Conservation (phyloP, 306 rosid genomes). For the Quercus agrifolia region DNA sequence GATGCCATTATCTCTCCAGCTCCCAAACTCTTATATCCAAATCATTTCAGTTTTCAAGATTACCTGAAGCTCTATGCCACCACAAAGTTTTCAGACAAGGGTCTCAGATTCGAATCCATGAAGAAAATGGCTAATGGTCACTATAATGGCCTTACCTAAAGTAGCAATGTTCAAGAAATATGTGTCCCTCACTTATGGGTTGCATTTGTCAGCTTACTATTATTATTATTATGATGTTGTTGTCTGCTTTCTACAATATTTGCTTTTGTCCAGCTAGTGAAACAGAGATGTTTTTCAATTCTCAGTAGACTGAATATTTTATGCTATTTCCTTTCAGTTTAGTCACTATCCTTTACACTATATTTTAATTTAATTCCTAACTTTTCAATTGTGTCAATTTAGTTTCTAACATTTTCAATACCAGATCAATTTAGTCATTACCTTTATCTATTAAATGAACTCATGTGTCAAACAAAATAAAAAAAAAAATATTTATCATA, state of each 20-base stretch:
- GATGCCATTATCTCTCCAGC: slow-evolving; percentile 77
- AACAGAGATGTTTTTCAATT: background rate
- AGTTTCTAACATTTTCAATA: rapidly evolving
- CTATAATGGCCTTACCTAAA: slow-evolving; percentile 16
- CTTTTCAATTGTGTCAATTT: too few relatives aligned
- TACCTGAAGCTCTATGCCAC: slow-evolving; percentile 68
- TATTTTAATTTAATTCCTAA: rapidly evolving
- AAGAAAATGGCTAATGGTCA: slow-evolving; percentile 46
- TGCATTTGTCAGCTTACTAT: background rate
- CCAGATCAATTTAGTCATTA: too few relatives aligned
- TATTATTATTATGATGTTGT: background rate
- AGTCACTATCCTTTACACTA: background rate
- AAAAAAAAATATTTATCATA: too few relatives aligned
- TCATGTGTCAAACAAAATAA: too few relatives aligned
- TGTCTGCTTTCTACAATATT: background rate
- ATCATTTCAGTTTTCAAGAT: slow-evolving; percentile 49
- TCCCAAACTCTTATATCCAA: slow-evolving; percentile 57
- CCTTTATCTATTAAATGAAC: rapidly evolving
- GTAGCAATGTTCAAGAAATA: background rate
- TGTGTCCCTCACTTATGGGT: background rate
- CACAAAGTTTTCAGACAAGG: slow-evolving; percentile 76
- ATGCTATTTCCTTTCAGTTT: background rate
- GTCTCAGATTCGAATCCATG: slow-evolving; percentile 54
- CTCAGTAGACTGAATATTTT: background rate
- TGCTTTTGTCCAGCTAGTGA: background rate